A percentile compares a stretch with the other conserved stretches of the same genome.
These are phyloP conservation scores for Ceratocystis variospora DNA, from an alignment of 2,329 filamentous ascomycete species.

Conservation along the genomic window DNA sequence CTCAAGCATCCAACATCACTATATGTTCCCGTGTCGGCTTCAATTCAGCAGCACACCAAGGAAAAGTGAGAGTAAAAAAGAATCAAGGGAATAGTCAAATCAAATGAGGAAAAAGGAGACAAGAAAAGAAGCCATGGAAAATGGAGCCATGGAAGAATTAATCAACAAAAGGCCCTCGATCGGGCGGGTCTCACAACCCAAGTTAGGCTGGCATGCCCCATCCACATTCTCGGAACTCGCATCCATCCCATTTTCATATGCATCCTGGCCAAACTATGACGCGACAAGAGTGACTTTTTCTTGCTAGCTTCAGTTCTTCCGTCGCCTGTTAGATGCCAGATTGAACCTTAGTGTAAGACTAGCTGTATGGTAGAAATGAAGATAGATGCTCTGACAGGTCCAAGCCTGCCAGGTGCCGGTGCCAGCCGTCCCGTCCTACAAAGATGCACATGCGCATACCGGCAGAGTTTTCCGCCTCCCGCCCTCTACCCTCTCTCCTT, in stretches of 20 bases:
- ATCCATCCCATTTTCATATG: not conserved
- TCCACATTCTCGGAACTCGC: slow-evolving; percentile 1
- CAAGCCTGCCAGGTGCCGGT: not conserved
- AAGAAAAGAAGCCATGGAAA: slow-evolving; percentile 8
- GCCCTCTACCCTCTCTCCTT: not conserved
- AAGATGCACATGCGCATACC: not conserved
- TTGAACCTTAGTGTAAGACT: not conserved
- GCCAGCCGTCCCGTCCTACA: not conserved
- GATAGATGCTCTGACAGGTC: no score
- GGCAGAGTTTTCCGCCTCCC: not conserved
- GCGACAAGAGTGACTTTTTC: not conserved
- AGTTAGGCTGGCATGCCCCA: not conserved
- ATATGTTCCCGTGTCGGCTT: not conserved
- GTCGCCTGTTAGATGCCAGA: not conserved
- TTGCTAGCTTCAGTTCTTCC: not conserved
- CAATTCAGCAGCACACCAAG: not conserved
- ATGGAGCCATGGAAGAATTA: slow-evolving; percentile 4
- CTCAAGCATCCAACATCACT: not conserved
- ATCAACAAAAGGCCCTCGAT: slow-evolving; percentile 6
- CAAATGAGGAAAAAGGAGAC: not conserved
- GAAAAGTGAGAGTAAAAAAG: not conserved
- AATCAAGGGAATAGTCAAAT: not conserved
- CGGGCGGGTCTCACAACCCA: not conserved
- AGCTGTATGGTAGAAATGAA: no score
- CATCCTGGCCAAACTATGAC: not conserved